Conservation (phyloP, 176 grass and related monocot species). For the Cymbopogon citratus region DNA sequence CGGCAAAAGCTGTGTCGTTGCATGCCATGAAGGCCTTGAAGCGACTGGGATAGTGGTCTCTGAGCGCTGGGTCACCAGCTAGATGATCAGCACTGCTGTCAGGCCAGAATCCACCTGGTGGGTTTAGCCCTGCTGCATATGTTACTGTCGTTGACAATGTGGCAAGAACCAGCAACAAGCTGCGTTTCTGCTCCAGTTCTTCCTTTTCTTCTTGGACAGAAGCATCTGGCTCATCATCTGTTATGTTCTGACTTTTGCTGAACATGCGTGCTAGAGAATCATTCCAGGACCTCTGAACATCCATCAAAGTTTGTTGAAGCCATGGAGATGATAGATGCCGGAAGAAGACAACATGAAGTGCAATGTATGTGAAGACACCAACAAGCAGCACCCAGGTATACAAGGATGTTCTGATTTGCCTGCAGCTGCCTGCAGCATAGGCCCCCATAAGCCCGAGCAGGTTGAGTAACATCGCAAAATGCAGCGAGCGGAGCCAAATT, state of each 20-base stretch:
- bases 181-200: conserved; percentile 23
- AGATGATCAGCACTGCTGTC: background rate
- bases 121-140: conserved; percentile 26
- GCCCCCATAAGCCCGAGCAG: conserved; percentile 19
- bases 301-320: background rate
- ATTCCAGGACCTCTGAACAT: conserved; percentile 8
- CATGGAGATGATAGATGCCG: conserved; percentile 5
- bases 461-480: conserved; percentile 17
- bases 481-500: conserved; percentile 30
- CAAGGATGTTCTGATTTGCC: conserved; percentile 18
- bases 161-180: conserved; percentile 36
- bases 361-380: conserved; percentile 22
- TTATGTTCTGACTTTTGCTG: background rate
- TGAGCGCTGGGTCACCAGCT: conserved; percentile 11
- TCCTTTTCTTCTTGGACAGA: background rate
- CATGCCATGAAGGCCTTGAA: conserved; percentile 36
- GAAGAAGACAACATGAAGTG: conserved; percentile 36
- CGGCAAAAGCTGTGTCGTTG: conserved; percentile 29
- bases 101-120: conserved; percentile 31
- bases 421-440: conserved; percentile 33
- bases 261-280: background rate
- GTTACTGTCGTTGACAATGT: conserved; percentile 32
- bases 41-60: conserved; percentile 22
- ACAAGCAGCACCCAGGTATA: conserved; percentile 23
- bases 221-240: conserved; percentile 3